phyloP scores from a whole-genome alignment of 1,284 basidiomycete genomes.

The Gomphus sp. region DNA sequence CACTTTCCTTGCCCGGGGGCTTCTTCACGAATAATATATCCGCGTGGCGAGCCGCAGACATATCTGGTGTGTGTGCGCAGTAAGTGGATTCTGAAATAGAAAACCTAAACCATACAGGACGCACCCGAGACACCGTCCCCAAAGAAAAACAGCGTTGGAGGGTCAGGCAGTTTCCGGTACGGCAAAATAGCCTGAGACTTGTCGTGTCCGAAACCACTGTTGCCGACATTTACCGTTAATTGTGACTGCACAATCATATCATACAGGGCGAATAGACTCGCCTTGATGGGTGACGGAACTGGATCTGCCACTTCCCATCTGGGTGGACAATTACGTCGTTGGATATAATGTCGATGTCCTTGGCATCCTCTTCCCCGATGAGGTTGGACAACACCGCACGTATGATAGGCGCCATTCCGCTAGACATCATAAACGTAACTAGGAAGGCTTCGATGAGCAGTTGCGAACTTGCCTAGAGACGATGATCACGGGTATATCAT shows the following conservation, averaged over 20 bases:
- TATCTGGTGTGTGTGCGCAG: constrained; percentile 45
- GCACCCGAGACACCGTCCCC: constrained; percentile 88
- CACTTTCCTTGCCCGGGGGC: constrained; percentile 73
- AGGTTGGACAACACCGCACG: constrained; percentile 78
- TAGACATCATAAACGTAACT: constrained; percentile 20
- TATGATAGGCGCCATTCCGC: constrained; percentile 89
- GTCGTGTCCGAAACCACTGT: constrained; percentile 83
- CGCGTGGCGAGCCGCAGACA: constrained; percentile 84
- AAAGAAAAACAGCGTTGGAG: constrained; percentile 87
- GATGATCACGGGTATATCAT: constrained; percentile 81
- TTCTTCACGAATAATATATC: constrained; percentile 87
- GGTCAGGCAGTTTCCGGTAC: constrained; percentile 60
- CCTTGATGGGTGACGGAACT: constrained; percentile 84
- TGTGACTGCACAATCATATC: neutral
- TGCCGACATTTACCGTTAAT: neutral
- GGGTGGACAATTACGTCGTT: constrained; percentile 68
- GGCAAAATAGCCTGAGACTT: constrained; percentile 88
- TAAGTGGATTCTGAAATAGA: too few relatives aligned
- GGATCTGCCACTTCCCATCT: constrained; percentile 76
- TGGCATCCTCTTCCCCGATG: constrained; percentile 63
- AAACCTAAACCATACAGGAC: neutral
- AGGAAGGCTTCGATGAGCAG: neutral
- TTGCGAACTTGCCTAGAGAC: constrained; percentile 64
- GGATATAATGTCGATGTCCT: constrained; percentile 80
- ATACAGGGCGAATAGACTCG: constrained; percentile 20